Evolutionary conservation across 352 stramenopile species (phyloP).

Genomic region (Phytophthora europaea): DNA sequence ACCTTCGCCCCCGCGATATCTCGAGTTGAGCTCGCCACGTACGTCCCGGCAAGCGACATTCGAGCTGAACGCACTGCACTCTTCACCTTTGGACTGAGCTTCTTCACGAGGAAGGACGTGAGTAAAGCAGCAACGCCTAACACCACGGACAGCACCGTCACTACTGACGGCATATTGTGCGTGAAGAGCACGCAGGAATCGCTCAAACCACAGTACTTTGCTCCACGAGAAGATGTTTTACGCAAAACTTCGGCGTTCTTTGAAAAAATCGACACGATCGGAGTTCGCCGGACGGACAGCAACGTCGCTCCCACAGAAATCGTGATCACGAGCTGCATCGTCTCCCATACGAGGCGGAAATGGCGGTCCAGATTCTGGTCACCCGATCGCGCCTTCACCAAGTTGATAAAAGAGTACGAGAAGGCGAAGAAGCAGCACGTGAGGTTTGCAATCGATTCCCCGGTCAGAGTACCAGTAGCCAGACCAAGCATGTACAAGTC

Average conservation of each 20-base stretch:
- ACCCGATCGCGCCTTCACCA: not conserved
- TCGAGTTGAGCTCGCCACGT: too few species aligned
- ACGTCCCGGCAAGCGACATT: too few species aligned
- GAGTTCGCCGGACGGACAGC: not conserved
- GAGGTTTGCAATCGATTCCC: not conserved
- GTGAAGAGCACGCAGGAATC: not conserved
- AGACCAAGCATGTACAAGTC: not conserved
- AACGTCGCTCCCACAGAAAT: not conserved
- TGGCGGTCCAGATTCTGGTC: not conserved
- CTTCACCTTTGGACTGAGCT: too few species aligned
- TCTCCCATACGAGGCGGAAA: not conserved
- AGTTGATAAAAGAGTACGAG: conserved; percentile 1
- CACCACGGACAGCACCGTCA: not conserved
- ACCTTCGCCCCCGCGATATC: too few species aligned
- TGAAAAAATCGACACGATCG: not conserved
- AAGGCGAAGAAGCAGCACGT: not conserved
- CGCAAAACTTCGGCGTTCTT: not conserved
- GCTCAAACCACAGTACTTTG: not conserved
- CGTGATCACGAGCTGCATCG: not conserved
- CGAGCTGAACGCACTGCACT: too few species aligned
- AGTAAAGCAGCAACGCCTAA: not conserved
- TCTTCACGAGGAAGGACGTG: too few species aligned
- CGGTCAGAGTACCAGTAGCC: not conserved
- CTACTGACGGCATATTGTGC: not conserved
- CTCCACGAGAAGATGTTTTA: not conserved